phyloP scores from a whole-genome alignment of 768 basidiomycete genomes.

The Heimioporus sp. region DNA sequence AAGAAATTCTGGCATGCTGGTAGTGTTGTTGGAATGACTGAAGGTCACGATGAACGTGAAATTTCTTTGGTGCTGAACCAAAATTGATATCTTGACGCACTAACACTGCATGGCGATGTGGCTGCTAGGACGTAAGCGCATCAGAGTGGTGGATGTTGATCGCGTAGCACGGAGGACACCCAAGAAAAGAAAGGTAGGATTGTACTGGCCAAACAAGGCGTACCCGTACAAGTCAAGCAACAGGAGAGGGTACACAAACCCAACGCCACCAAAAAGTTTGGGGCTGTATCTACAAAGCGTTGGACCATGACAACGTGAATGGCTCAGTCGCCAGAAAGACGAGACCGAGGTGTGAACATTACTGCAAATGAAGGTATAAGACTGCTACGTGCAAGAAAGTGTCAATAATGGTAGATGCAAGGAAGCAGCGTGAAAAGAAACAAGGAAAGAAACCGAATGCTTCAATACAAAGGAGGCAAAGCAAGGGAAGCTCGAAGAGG shows the following conservation, averaged over 20 bases:
- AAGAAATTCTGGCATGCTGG: constrained; percentile 77
- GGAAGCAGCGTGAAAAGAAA: too few species aligned
- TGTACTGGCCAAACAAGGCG: constrained; percentile 42
- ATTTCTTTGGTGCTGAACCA: too few species aligned
- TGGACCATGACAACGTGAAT: too few species aligned
- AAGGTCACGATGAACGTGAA: too few species aligned
- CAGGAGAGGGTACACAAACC: constrained; percentile 49
- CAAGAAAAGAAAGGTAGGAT: constrained; percentile 83
- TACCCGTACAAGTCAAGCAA: constrained; percentile 39
- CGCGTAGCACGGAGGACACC: constrained; percentile 81
- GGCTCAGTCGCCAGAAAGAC: too few species aligned
- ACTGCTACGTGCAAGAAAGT: too few species aligned
- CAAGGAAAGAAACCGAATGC: too few species aligned
- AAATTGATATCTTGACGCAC: constrained; percentile 33
- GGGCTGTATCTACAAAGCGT: constrained; percentile 1
- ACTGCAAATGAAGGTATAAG: too few species aligned
- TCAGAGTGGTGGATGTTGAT: constrained; percentile 76
- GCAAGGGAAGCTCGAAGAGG: constrained; percentile 36
- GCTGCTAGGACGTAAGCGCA: constrained; percentile 45
- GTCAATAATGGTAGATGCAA: too few species aligned
- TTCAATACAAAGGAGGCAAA: constrained; percentile 34
- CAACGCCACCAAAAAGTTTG: constrained; percentile 22
- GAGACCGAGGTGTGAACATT: too few species aligned
- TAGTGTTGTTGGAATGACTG: constrained; percentile 46
- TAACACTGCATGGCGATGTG: constrained; percentile 37